Evolutionary conservation across 2,329 filamentous ascomycete genomes (phyloP).

Genomic region (Huntiella abstrusa): DNA sequence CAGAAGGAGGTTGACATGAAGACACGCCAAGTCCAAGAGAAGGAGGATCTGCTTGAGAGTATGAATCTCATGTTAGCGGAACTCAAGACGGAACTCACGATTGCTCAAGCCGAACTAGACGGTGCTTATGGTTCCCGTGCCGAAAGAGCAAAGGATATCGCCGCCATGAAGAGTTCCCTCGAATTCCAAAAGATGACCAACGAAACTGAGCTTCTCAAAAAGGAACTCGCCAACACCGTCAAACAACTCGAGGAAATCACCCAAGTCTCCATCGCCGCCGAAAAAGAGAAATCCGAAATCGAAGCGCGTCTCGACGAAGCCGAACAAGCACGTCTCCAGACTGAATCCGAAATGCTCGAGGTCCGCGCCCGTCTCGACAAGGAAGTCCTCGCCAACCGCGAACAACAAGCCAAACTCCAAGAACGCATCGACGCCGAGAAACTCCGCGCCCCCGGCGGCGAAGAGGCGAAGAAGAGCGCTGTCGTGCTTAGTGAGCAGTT

Average conservation of each 20-base stretch:
- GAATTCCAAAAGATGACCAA: slow-evolving; percentile 27
- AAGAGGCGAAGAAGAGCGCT: slow-evolving; percentile 23
- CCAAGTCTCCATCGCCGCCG: slow-evolving; percentile 29
- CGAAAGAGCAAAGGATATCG: slow-evolving; percentile 38
- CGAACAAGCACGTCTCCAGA: slow-evolving; percentile 17
- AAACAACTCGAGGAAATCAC: slow-evolving; percentile 35
- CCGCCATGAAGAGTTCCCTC: slow-evolving; percentile 30
- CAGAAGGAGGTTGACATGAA: slow-evolving; percentile 24
- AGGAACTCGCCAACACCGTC: slow-evolving; percentile 30
- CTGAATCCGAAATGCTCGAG: slow-evolving; percentile 22
- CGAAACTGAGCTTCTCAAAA: slow-evolving; percentile 31
- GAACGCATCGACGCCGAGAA: slow-evolving; percentile 33
- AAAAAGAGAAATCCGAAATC: slow-evolving; percentile 30
- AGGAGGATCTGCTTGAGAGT: slow-evolving; percentile 31
- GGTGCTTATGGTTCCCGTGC: slow-evolving; percentile 40
- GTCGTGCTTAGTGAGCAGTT: slow-evolving; percentile 38
- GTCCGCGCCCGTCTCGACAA: slow-evolving; percentile 23
- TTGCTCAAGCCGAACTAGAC: slow-evolving; percentile 42
- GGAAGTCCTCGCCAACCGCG: slow-evolving; percentile 21
- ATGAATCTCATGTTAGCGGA: slow-evolving; percentile 34
- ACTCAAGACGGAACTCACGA: slow-evolving; percentile 42
- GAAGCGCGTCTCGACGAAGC: slow-evolving; percentile 25
- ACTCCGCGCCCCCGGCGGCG: slow-evolving; percentile 22
- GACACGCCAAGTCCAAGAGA: slow-evolving; percentile 24
- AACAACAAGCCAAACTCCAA: slow-evolving; percentile 24